A percentile compares a stretch with the other conserved stretches of the same genome.
These are phyloP conservation scores for Hansenula anomala DNA, from an alignment of 1,139 yeast genomes.

Conservation along the genomic window DNA sequence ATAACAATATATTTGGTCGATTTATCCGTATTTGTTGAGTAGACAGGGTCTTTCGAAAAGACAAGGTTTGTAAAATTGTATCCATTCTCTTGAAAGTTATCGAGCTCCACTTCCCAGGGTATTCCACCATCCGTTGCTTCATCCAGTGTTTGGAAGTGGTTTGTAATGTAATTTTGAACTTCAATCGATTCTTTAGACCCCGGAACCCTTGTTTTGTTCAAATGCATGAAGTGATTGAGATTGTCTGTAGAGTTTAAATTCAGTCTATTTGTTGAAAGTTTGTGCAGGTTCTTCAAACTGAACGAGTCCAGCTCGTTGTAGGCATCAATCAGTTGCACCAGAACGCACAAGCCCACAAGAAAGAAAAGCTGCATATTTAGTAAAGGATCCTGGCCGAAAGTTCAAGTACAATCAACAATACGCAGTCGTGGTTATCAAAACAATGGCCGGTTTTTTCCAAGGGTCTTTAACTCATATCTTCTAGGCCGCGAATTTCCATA, in stretches of 20 bases:
- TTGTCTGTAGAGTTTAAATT: slow-evolving; percentile 9
- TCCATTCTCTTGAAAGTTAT: slow-evolving; percentile 33
- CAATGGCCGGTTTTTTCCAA: too few species aligned
- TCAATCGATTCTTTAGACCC: slow-evolving; percentile 37
- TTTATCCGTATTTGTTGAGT: slow-evolving; percentile 24
- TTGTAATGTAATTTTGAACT: slow-evolving; percentile 33
- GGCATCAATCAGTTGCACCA: background rate
- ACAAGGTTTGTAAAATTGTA: slow-evolving; percentile 43
- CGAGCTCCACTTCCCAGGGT: slow-evolving; percentile 36
- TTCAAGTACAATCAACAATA: too few species aligned
- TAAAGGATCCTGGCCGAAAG: too few species aligned
- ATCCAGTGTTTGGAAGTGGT: slow-evolving; percentile 23
- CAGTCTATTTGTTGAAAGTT: slow-evolving; percentile 2
- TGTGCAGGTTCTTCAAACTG: background rate
- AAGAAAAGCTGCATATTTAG: too few species aligned
- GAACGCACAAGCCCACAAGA: background rate
- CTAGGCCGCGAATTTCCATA: too few species aligned
- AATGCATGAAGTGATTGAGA: slow-evolving; percentile 22
- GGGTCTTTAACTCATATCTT: too few species aligned
- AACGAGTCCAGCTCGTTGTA: background rate
- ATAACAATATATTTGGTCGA: slow-evolving; percentile 32
- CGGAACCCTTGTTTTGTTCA: slow-evolving; percentile 36
- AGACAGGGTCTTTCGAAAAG: slow-evolving; percentile 27
- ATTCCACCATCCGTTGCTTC: slow-evolving; percentile 9
- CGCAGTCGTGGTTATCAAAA: too few species aligned